Percentiles rank a stretch among this genome's conserved stretches.
Evolutionary conservation across 441 rosid species (phyloP).

Genomic region (Erodium moschatum): DNA sequence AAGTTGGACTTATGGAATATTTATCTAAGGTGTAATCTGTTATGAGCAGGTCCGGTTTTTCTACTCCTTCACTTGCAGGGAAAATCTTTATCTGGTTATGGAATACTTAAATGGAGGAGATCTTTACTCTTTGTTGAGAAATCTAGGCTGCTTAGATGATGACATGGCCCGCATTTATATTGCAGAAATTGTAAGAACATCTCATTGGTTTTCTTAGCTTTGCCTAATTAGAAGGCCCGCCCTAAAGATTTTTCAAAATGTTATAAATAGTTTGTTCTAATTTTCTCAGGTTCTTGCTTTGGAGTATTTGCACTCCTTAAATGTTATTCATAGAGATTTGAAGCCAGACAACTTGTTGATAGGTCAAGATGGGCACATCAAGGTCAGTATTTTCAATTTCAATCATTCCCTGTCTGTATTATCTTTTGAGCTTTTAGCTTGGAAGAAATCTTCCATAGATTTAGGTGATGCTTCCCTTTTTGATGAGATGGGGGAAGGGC

Average conservation of each 20-base stretch:
- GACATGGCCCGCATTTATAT: constrained; percentile 83
- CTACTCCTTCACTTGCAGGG: constrained; percentile 49
- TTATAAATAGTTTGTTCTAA: constrained; percentile 31
- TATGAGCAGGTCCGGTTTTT: constrained; percentile 84
- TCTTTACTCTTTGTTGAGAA: constrained; percentile 78
- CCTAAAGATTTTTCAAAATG: constrained; percentile 26
- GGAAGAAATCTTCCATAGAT: background rate
- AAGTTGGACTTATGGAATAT: constrained; percentile 16
- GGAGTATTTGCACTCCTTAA: constrained; percentile 93
- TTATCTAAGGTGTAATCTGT: constrained; percentile 34
- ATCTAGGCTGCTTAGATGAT: constrained; percentile 89
- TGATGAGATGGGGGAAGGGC: too few species aligned
- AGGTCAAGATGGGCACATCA: constrained; percentile 93
- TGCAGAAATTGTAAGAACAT: constrained; percentile 88
- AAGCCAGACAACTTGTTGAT: constrained; percentile 98
- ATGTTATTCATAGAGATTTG: constrained; percentile 90
- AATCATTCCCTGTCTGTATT: background rate
- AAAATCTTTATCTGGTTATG: constrained; percentile 76
- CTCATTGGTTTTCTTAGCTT: constrained; percentile 10
- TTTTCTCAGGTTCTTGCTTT: constrained; percentile 83
- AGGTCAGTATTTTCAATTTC: constrained; percentile 42
- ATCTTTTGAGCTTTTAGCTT: background rate
- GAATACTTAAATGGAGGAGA: constrained; percentile 98
- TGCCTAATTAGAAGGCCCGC: background rate
- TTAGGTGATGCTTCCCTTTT: too few species aligned